Conservation (phyloP, 1,139 yeast genomes). For the Starmera stellimalicola region DNA sequence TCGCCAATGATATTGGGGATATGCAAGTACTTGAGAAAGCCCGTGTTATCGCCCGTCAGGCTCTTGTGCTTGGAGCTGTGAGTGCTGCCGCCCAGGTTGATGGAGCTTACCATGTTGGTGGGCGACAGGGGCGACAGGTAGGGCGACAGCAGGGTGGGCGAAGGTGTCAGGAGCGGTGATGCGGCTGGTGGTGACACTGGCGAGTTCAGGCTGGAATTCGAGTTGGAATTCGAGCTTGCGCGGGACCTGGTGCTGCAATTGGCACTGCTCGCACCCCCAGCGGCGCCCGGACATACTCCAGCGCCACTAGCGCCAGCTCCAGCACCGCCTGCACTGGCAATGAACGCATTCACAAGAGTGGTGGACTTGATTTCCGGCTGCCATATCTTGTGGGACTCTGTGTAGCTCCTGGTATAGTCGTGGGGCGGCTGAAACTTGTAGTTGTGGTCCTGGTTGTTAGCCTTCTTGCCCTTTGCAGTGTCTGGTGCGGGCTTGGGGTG, state of each 20-base stretch:
- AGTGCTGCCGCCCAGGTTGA: background rate
- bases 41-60: slow-evolving; percentile 2
- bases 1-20: slow-evolving; percentile 29
- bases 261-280: background rate
- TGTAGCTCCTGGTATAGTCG: slow-evolving; percentile 3
- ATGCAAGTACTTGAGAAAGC: slow-evolving; percentile 13
- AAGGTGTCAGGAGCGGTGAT: background rate
- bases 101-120: background rate
- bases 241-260: background rate
- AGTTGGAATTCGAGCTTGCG: background rate
- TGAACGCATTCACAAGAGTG: background rate
- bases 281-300: no score
- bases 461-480: no score
- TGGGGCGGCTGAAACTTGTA: slow-evolving; percentile 1
- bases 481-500: background rate
- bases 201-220: background rate
- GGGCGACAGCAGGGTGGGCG: no score
- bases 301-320: no score
- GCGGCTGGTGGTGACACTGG: background rate
- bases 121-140: background rate
- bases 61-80: background rate
- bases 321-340: background rate
- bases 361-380: slow-evolving; percentile 2
- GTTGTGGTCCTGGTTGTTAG: no score
- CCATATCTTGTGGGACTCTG: slow-evolving; percentile 8